Percentiles rank a stretch among this genome's conserved stretches.
Evolutionary conservation across 148 eudicot genomes (phyloP).

Genomic region (Simmondsia chinensis): DNA sequence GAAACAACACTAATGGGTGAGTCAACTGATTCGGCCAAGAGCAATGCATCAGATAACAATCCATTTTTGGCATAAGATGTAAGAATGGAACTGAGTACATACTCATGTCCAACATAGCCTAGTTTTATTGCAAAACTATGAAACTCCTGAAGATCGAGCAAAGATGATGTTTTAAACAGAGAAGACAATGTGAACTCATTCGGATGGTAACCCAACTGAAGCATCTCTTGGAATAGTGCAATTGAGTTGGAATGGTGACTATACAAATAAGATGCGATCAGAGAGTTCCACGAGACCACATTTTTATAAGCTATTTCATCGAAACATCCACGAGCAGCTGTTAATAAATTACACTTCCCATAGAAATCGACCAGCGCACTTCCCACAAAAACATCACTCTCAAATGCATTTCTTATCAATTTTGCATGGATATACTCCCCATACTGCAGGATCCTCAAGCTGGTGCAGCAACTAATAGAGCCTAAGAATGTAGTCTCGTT

Average conservation of each 20-base stretch:
- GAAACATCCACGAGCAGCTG: conserved; percentile 47
- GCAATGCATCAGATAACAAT: conserved; percentile 39
- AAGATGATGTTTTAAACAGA: conserved; percentile 30
- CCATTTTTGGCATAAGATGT: conserved; percentile 55
- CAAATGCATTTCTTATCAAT: conserved; percentile 29
- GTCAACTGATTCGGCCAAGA: conserved; percentile 21
- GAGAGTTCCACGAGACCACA: conserved; percentile 65
- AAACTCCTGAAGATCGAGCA: conserved; percentile 39
- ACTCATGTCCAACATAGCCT: conserved; percentile 42
- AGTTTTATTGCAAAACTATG: conserved; percentile 39
- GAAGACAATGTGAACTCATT: conserved; percentile 51
- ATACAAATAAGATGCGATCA: conserved; percentile 37
- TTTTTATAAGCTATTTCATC: conserved; percentile 43
- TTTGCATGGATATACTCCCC: conserved; percentile 57
- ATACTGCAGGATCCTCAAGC: conserved; percentile 10
- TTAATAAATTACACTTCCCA: conserved; percentile 31
- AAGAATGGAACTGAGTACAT: conserved; percentile 44
- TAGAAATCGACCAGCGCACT: conserved; percentile 66
- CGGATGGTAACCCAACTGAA: conserved; percentile 31
- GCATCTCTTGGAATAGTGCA: conserved; percentile 40
- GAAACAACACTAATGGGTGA: conserved; percentile 28
- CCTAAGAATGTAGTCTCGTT: conserved; percentile 36
- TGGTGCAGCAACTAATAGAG: conserved; percentile 40
- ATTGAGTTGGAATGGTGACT: conserved; percentile 11
- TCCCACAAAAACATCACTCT: conserved; percentile 49